These are phyloP conservation scores for Septoria petroselini DNA, from an alignment of 2,329 filamentous ascomycete species.

Conservation along the genomic window DNA sequence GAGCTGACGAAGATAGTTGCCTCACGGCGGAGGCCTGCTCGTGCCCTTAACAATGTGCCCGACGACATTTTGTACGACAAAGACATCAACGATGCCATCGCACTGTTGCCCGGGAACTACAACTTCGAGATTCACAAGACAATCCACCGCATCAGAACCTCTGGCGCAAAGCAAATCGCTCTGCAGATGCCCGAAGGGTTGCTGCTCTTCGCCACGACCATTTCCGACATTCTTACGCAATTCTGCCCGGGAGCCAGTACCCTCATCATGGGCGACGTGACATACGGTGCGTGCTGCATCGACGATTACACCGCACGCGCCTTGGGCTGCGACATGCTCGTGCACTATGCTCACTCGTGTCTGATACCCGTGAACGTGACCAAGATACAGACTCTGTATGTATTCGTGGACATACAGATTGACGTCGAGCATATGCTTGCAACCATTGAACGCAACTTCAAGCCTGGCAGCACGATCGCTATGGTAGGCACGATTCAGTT, in stretches of 20 bases:
- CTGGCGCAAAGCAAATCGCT: constrained; percentile 76
- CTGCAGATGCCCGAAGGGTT: constrained; percentile 97
- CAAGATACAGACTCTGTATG: constrained; percentile 93
- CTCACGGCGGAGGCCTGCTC: constrained; percentile 66
- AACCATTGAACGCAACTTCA: constrained; percentile 84
- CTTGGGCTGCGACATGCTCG: constrained; percentile 86
- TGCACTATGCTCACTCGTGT: constrained; percentile 97
- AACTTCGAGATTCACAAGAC: constrained; percentile 98
- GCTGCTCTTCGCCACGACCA: constrained; percentile 91
- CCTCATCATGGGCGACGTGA: constrained; percentile 98
- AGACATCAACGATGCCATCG: constrained; percentile 81
- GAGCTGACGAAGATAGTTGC: constrained; percentile 53
- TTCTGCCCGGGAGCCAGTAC: constrained; percentile 92
- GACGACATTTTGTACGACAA: constrained; percentile 79
- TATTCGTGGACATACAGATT: constrained; percentile 97
- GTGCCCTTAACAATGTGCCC: constrained; percentile 88
- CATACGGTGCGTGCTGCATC: constrained; percentile 97
- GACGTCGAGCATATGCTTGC: constrained; percentile 83
- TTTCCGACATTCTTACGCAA: constrained; percentile 90
- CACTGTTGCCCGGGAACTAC: constrained; percentile 89
- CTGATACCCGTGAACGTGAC: constrained; percentile 95
- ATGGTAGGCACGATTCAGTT: constrained; percentile 98
- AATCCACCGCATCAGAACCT: constrained; percentile 84
- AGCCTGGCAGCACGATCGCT: constrained; percentile 78
- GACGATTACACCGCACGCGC: constrained; percentile 96